phyloP scores from a whole-genome alignment of 257 asterid species.

The Linderniella brevidens region DNA sequence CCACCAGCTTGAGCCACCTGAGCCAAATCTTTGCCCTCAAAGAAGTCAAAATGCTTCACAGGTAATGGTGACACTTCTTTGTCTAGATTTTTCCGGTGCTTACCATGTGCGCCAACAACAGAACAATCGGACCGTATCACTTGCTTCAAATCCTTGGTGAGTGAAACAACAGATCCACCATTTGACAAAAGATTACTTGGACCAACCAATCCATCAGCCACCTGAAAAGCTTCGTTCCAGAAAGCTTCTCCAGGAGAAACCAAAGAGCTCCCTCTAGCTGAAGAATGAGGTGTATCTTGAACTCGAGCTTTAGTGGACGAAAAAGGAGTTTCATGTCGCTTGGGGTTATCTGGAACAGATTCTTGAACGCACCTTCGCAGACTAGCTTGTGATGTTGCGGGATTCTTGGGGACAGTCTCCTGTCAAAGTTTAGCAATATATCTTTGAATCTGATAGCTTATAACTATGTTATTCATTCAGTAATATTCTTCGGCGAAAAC shows the following conservation, averaged over 20 bases:
- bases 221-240: slow-evolving; percentile 89
- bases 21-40: slow-evolving; percentile 31
- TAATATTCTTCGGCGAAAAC: slow-evolving; percentile 31
- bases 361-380: slow-evolving; percentile 55
- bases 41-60: slow-evolving; percentile 86
- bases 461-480: slow-evolving; percentile 7
- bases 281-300: slow-evolving; percentile 58
- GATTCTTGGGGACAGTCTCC: slow-evolving; percentile 21
- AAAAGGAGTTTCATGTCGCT: slow-evolving; percentile 45
- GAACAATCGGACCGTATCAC: slow-evolving; percentile 21
- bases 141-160: slow-evolving; percentile 13
- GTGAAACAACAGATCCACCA: slow-evolving; percentile 18
- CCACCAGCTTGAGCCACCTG: slow-evolving; percentile 21
- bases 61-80: slow-evolving; percentile 75
- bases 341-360: slow-evolving; percentile 18
- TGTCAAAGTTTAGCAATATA: slow-evolving; percentile 21
- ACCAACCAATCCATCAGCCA: slow-evolving; percentile 70
- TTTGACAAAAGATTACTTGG: slow-evolving; percentile 26
- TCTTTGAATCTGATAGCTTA: slow-evolving; percentile 4
- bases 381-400: slow-evolving; percentile 31
- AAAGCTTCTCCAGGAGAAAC: slow-evolving; percentile 95
- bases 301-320: slow-evolving; percentile 16
- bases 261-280: slow-evolving; percentile 54
- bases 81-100: slow-evolving; percentile 31
- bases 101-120: slow-evolving; percentile 22